These are phyloP conservation scores for Anisogramma anomala DNA, from an alignment of 2,329 filamentous ascomycete species.

Conservation along the genomic window DNA sequence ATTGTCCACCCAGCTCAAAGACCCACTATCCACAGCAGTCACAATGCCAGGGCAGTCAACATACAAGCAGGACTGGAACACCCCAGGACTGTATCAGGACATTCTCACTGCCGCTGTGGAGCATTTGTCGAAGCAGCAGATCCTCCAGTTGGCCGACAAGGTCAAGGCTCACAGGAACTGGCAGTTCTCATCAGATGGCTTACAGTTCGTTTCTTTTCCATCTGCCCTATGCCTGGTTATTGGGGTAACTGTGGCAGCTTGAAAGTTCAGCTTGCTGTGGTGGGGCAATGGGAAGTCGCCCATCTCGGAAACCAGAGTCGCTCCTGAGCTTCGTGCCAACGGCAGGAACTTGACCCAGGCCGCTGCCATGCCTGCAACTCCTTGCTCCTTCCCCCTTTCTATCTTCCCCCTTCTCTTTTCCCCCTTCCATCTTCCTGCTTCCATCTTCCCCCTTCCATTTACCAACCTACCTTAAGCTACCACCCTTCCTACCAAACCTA, in stretches of 20 bases:
- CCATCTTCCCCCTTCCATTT: too few relatives aligned
- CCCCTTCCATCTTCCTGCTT: too few relatives aligned
- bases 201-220: slow-evolving; percentile 12
- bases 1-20: background rate
- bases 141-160: slow-evolving; percentile 17
- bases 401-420: background rate
- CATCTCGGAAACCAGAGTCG: slow-evolving; percentile 15
- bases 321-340: slow-evolving; percentile 16
- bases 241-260: background rate
- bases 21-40: background rate
- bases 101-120: slow-evolving; percentile 32
- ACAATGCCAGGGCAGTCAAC: background rate
- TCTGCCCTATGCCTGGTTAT: too few relatives aligned
- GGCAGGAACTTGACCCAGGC: slow-evolving; percentile 30
- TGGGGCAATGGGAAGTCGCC: slow-evolving; percentile 13
- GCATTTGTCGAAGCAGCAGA: slow-evolving; percentile 21
- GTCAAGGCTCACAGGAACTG: slow-evolving; percentile 16
- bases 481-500: too few relatives aligned
- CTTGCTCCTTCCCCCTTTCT: slow-evolving; percentile 5
- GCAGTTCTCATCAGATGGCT: slow-evolving; percentile 18
- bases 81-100: slow-evolving; percentile 29
- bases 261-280: background rate
- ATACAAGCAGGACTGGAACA: slow-evolving; percentile 27
- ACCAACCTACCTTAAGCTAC: too few relatives aligned
- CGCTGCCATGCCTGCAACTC: slow-evolving; percentile 30